These are phyloP conservation scores for Bolboschoenoplectus hybrid DNA, from an alignment of 202 grass and related monocot species.

Conservation along the genomic window DNA sequence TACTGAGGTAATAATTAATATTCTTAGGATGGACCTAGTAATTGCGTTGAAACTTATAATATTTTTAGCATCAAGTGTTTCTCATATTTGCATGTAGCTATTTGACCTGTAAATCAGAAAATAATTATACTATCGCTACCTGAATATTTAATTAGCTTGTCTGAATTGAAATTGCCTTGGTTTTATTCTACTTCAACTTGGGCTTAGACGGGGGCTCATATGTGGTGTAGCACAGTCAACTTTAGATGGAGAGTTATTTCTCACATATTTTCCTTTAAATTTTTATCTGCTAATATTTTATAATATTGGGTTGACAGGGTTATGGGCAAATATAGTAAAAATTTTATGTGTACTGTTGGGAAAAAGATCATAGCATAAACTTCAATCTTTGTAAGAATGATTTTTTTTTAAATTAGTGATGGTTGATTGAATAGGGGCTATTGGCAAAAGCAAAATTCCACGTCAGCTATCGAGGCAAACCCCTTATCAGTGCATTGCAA, in stretches of 20 bases:
- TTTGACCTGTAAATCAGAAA: background rate
- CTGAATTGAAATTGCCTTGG: background rate
- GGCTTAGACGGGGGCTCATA: background rate
- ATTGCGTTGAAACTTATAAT: background rate
- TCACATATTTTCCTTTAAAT: background rate
- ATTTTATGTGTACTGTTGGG: background rate
- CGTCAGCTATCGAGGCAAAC: conserved; percentile 79
- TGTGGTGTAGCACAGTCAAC: background rate
- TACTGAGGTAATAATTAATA: conserved; percentile 62
- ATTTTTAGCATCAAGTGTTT: background rate
- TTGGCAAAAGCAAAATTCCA: conserved; percentile 97
- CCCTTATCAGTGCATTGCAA: conserved; percentile 63
- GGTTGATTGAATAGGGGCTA: conserved; percentile 59
- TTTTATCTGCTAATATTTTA: background rate
- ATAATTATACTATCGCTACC: background rate
- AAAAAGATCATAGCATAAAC: background rate
- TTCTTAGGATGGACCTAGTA: conserved; percentile 14
- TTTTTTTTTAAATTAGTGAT: conserved; percentile 42
- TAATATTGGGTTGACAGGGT: background rate
- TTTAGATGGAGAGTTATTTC: background rate
- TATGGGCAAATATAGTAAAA: background rate
- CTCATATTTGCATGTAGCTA: background rate
- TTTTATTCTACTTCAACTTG: background rate
- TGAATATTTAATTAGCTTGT: conserved; percentile 5
- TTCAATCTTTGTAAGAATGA: conserved; percentile 18